Conservation (phyloP, 208 protist species). For the Sergeia podlipaevii region DNA sequence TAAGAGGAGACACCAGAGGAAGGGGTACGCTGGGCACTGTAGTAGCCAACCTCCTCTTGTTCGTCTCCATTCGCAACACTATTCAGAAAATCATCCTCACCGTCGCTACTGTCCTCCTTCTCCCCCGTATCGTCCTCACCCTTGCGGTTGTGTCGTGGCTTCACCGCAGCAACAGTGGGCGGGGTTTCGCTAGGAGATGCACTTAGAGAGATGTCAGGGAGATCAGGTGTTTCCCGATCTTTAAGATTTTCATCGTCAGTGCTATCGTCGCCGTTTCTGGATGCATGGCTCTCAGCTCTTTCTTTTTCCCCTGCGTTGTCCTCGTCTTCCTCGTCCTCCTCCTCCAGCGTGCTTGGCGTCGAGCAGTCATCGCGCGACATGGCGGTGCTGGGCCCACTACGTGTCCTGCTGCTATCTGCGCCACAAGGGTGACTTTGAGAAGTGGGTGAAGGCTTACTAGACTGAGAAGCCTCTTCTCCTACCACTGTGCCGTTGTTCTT, state of each 20-base stretch:
- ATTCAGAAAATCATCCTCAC: background rate
- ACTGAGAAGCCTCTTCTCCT: background rate
- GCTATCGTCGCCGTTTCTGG: slow-evolving; percentile 14
- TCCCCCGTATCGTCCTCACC: background rate
- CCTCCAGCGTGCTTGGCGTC: slow-evolving; percentile 58
- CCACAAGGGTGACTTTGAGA: too few relatives aligned
- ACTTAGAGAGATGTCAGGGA: too few relatives aligned
- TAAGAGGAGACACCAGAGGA: too few relatives aligned
- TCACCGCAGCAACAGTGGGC: too few relatives aligned
- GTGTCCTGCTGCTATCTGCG: too few relatives aligned
- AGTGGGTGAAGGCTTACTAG: too few relatives aligned
- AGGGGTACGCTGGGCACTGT: too few relatives aligned
- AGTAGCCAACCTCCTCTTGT: background rate
- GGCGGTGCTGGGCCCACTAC: too few relatives aligned
- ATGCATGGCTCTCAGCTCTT: slow-evolving; percentile 2
- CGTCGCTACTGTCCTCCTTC: background rate
- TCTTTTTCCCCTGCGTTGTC: background rate
- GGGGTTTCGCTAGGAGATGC: too few relatives aligned
- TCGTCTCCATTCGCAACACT: slow-evolving; percentile 11
- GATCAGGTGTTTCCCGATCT: too few relatives aligned
- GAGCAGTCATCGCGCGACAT: slow-evolving; percentile 41
- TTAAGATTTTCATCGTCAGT: slow-evolving; percentile 5
- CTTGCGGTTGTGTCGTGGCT: too few relatives aligned
- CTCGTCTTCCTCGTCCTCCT: slow-evolving; percentile 8
- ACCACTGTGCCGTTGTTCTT: background rate